Base-by-base conservation (phyloP, 129 eudicot genomes). In the Tagetes erecta region DNA sequence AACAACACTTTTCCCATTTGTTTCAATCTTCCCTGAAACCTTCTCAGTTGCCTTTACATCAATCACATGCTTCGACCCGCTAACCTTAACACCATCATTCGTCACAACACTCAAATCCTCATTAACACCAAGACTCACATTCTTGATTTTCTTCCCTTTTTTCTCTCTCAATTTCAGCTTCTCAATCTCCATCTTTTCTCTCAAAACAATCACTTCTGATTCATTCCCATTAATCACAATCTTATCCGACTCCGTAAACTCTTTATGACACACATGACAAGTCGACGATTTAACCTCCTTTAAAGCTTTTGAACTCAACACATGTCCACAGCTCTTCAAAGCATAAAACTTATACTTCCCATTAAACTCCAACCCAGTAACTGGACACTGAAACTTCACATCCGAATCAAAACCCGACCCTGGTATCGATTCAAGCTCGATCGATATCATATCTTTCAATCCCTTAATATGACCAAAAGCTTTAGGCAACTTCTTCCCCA, bases 291-390 rank as follows among this genome's bases (percentile, higher is more conserved):
- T 93, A 10, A 93, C 87, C 84, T 93, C 98, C 81, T 90, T 93
- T 76, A 93, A 78, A 0, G 96, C 95, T 78, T 90, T 93, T 1
- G 83, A 83, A 73, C 98, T 93, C 80, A 93, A 67, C 41, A 90
- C 96, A 77, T 93, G 98, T 30, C 98, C 98, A 58, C 98, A 93
- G 4, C 78, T 78, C 76, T 79, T 83, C 51, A 93, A 71, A 0
- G 96, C 95, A 9, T 82, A 86, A 58, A 93, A 93, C 70, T 86
- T 93, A 38, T 93, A 86, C 79, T 86, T 93, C 3, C 98, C 98
- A 57, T 93, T 93, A 31, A 90, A 93, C 83, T 93, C 96, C 50
- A 87, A 47, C 34, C 95, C 92, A 0, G 96, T 78, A 34, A 93
- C 69, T 6, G 96, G 98, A 45, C 98, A 93, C 83, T 90, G 92